Base-by-base conservation (phyloP, 2,329 filamentous ascomycete genomes). In the Colletotrichum liriopes region DNA sequence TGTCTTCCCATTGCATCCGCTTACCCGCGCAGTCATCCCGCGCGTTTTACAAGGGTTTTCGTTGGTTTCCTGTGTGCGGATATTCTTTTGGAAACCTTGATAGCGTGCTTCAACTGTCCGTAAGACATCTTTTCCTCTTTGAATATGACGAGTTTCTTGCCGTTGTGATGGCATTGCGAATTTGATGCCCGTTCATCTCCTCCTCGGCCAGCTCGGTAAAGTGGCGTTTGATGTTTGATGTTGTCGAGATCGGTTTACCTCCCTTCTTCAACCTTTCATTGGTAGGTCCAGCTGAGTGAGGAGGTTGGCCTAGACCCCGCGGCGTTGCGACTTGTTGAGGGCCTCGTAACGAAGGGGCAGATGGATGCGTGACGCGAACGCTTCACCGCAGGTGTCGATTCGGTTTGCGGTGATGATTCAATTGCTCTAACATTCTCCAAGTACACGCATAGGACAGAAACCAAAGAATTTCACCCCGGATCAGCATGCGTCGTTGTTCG, bases 401-500 rank as follows among this genome's bases (percentile, higher is more conserved):
- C 80, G 78, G 64, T 82, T 83, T 20, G 77, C 78, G 0, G 80
- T 83, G 1, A 82, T 74, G 43, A 82, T 78, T 0, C 83, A 63
- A n/a, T 82, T 82, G 8, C 82, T 83, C 1, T 76, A 75, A 65
- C 81, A 81, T 65, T 81, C 82, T 55, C 82, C 81, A 3, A 83
- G 74, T 0, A 79, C 76, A 3, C 81, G 78, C 5, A 83, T 73
- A 84, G 82, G 0, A 82, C 80, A 18, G 75, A 78, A 65, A 78
- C 75, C 5, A 77, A 64, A 1, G 73, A 74, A 37, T 80, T 80
- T 1, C 78, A 73, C 78, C 95, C 92, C 58, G 96, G 92, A 76
- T 97, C 93, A 2, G 12, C 2, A 5, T 52, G 18, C 1, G 58
- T 72, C 79, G 72, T 18, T 76, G 69, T 18, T 76, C 75, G 1